Evolutionary conservation across 768 basidiomycete genomes (phyloP), one percentile per base, ranked within the genome.

Genomic region (Phylloporus sp.): DNA sequence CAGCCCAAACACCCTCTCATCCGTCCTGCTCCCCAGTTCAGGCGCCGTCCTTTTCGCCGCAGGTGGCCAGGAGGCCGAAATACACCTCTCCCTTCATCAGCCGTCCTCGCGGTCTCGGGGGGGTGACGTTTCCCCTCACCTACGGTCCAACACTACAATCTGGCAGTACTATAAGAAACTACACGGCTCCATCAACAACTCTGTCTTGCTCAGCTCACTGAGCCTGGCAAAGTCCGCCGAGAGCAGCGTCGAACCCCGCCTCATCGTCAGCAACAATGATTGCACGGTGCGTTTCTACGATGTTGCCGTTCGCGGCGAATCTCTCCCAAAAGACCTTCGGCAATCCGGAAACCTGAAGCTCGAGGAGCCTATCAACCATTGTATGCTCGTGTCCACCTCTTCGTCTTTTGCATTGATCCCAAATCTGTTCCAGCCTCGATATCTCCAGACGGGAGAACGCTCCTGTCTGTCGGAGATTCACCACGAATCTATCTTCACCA

Each of bases 401-500:
- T 35, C 22, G 23, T 29, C 42, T 41, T 27, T 53, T 47, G 28
- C 38, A 15, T 24, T 56, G n/a, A 55, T 36, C 52, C 57, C 44
- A 56, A 47, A 36, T 50, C 36, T 35, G 18, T 54, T 42, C 39
- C 48, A 95, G 91, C 90, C 5, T 93, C 93, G 9, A 80, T 97
- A 59, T 93, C 92, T 0, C 92, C 91, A 0, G 91, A 95, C 61
- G 88, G 92, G 1, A 80, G 82, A 40, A 92, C 86, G 0, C 77
- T 97, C 13, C 80, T 97, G 2, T 91, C 87, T 3, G 94, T 95
- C 0, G 94, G 95, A 22, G 94, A 97, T 65, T 93, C 92, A 10
- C 82, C 85, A 39, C 85, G 91, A 51, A 84, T 95, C 11, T 88
- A 84, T 64, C 78, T 97, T 13, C 88, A 93, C 62, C 81, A 84